phyloP scores from a whole-genome alignment of 106 monocot genomes.

The Dioscorea zingiberensis region DNA sequence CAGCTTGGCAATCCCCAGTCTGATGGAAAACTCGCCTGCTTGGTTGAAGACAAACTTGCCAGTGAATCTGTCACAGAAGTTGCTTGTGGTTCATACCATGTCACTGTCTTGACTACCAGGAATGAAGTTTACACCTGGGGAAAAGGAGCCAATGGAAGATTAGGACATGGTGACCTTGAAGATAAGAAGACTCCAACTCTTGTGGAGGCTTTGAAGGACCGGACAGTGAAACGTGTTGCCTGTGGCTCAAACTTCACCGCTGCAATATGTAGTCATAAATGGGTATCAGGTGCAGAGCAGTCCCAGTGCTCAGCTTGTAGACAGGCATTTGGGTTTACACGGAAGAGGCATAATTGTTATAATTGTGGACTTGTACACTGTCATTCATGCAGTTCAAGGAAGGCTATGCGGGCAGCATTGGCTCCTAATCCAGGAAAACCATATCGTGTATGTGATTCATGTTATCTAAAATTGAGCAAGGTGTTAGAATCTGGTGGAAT shows the following conservation, averaged over 20 bases:
- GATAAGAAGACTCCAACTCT: conserved; percentile 79
- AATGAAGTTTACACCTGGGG: conserved; percentile 94
- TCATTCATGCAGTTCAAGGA: conserved; percentile 73
- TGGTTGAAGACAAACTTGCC: conserved; percentile 73
- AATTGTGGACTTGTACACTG: conserved; percentile 92
- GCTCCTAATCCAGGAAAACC: conserved; percentile 78
- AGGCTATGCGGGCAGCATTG: conserved; percentile 65
- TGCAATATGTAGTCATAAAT: conserved; percentile 85
- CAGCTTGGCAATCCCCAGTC: conserved; percentile 85
- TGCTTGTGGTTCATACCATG: conserved; percentile 92
- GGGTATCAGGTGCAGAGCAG: conserved; percentile 83
- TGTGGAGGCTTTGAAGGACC: conserved; percentile 90
- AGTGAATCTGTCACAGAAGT: conserved; percentile 69
- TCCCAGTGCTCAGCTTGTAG: conserved; percentile 78
- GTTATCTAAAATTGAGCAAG: conserved; percentile 64
- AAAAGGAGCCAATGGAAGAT: conserved; percentile 92
- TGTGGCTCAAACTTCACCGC: conserved; percentile 90
- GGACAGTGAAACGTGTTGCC: conserved; percentile 67
- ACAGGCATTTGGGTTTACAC: conserved; percentile 87
- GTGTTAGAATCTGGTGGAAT: conserved; percentile 30
- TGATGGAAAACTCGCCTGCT: conserved; percentile 81
- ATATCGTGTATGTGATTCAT: conserved; percentile 85
- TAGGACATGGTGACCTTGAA: conserved; percentile 90
- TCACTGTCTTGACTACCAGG: conserved; percentile 62
- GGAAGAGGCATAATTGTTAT: conserved; percentile 88